Evolutionary conservation across 768 basidiomycete genomes (phyloP).

Genomic region (Clavulina sp.): DNA sequence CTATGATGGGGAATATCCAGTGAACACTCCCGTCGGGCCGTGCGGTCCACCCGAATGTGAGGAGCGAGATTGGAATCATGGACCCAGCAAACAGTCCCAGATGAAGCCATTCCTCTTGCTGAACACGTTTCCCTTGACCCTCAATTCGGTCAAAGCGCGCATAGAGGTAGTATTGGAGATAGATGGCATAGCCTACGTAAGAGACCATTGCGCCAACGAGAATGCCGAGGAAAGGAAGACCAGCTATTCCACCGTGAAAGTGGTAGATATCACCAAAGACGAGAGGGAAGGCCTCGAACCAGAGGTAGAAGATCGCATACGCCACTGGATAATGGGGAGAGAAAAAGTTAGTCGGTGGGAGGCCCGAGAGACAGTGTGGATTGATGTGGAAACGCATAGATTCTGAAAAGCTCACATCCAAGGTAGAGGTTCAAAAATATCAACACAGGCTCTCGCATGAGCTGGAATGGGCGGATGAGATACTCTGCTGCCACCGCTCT

Average conservation of each 20-base stretch:
- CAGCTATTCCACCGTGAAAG: slow-evolving; percentile 12
- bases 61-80: slow-evolving; percentile 20
- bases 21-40: too few species aligned
- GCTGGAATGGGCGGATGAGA: slow-evolving; percentile 16
- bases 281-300: slow-evolving; percentile 19
- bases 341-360: too few species aligned
- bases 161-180: slow-evolving; percentile 17
- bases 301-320: slow-evolving; percentile 13
- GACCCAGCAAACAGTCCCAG: slow-evolving; percentile 20
- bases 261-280: slow-evolving; percentile 16
- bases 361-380: background rate
- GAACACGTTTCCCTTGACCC: too few species aligned
- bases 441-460: slow-evolving; percentile 18
- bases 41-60: slow-evolving; percentile 27
- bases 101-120: slow-evolving; percentile 21
- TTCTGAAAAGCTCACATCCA: slow-evolving; percentile 3
- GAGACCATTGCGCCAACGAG: slow-evolving; percentile 12
- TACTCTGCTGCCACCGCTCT: slow-evolving; percentile 13
- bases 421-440: slow-evolving; percentile 19
- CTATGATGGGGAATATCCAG: too few species aligned
- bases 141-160: slow-evolving; percentile 15
- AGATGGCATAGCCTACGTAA: slow-evolving; percentile 11
- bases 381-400: too few species aligned
- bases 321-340: too few species aligned
- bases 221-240: slow-evolving; percentile 16